Evolutionary conservation across 805 yeast genomes (phyloP), one percentile per base, ranked within the genome.

Genomic region (Candida insectalens): DNA sequence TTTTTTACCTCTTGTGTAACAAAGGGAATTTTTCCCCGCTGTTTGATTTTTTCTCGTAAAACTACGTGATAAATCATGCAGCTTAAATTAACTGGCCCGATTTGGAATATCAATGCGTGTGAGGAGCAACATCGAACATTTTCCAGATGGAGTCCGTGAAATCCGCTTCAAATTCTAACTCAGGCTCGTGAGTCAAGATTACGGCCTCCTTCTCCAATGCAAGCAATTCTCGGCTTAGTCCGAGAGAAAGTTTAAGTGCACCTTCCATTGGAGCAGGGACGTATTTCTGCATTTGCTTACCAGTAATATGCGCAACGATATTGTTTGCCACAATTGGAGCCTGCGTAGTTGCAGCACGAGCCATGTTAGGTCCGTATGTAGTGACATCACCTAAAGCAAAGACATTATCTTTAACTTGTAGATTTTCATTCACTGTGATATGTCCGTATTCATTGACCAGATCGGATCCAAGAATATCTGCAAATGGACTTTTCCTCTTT

Each of bases 351-450:
- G 17, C 17, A 7, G 26, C 25, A 8, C 32, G 8, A 18, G 25
- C 35, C 10, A 42, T 17, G 10, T 35, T 35, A n/a, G n/a, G n/a
- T n/a, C n/a, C n/a, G 7, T 37, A 23, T 13, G 37, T 43, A 12
- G 34, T 32, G 4, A 41, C 15, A 25, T 44, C 48, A 3, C 48
- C 48, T 7, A 35, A 37, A 8, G 36, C 45, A 25, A 44, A 44
- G 1, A 44, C 32, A 25, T 44, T 34, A 5, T 30, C 27, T 5
- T 32, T 19, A 3, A 37, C 33, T 34, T 44, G 39, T n/a, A 34
- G 29, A 20, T 31, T 22, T 8, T 32, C 19, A 3, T 35, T 42
- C 8, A 38, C 42, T 18, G 18, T 14, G 4, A 44, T 14, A 19
- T 40, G 38, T 8, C 41, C 45, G 14, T 29, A 30, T 3, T 29